These are phyloP conservation scores for Fagus crenata DNA, from an alignment of 306 rosid species.

Conservation along the genomic window DNA sequence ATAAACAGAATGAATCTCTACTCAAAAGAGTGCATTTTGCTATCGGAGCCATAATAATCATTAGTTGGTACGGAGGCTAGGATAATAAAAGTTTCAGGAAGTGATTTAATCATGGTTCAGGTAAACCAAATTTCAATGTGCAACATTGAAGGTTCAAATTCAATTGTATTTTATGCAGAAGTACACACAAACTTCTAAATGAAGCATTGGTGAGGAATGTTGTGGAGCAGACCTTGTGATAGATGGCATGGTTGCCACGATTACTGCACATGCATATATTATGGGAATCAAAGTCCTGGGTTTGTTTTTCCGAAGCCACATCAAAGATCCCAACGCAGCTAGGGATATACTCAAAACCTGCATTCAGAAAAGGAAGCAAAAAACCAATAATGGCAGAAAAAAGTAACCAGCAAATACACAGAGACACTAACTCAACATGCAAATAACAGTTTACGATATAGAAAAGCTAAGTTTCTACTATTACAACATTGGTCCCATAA, in stretches of 20 bases:
- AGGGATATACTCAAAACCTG: constrained; percentile 95
- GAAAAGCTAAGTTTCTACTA: not conserved
- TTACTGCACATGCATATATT: constrained; percentile 73
- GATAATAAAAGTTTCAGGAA: not conserved
- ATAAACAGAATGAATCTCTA: constrained; percentile 5
- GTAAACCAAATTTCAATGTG: not conserved
- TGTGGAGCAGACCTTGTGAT: constrained; percentile 73
- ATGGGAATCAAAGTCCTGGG: constrained; percentile 89
- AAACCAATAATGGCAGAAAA: not conserved
- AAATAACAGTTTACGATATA: constrained; percentile 4
- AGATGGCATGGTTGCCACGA: constrained; percentile 96
- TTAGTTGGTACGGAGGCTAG: not conserved
- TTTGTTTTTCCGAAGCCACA: constrained; percentile 97
- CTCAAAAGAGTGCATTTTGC: not conserved
- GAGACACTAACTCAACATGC: constrained; percentile 8
- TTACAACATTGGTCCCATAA: no score
- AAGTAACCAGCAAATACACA: constrained; percentile 21
- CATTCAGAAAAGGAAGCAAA: constrained; percentile 23
- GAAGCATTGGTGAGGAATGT: not conserved
- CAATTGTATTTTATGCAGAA: constrained; percentile 2
- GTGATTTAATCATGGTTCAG: not conserved
- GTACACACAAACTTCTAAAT: constrained; percentile 8
- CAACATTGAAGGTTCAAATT: not conserved
- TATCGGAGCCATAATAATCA: not conserved
- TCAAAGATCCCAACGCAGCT: constrained; percentile 92